Conservation (phyloP, 495 filamentous ascomycete species). For the Corynascus novoguineensis region DNA sequence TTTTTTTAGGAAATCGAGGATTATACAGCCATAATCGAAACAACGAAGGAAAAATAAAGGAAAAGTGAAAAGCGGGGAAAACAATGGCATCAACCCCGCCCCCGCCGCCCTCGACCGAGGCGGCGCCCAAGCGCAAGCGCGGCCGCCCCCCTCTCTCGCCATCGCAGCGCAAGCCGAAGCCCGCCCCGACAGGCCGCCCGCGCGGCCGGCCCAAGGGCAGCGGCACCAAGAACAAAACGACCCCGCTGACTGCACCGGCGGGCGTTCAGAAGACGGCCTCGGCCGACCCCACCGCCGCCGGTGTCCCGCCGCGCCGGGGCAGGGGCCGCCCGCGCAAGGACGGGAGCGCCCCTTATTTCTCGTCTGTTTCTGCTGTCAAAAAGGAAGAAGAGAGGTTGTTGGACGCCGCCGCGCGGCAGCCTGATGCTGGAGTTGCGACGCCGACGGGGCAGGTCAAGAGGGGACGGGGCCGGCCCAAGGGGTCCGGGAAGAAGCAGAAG, state of each 20-base stretch:
- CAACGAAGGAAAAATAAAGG: neutral
- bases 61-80: neutral
- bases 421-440: too few relatives aligned
- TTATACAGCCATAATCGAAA: neutral
- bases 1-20: too few relatives aligned
- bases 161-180: slow-evolving; percentile 29
- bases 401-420: neutral
- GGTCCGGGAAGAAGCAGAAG: slow-evolving; percentile 1
- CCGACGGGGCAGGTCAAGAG: neutral
- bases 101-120: neutral
- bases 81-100: slow-evolving; percentile 9
- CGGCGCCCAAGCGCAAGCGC: slow-evolving; percentile 40
- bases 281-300: neutral
- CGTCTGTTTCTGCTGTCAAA: neutral
- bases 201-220: slow-evolving; percentile 43
- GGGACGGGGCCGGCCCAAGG: slow-evolving; percentile 1
- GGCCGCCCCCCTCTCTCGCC: slow-evolving; percentile 34
- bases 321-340: slow-evolving; percentile 2
- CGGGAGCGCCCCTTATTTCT: neutral
- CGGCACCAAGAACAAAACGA: slow-evolving; percentile 34
- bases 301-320: neutral
- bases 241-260: too few relatives aligned
- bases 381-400: neutral
- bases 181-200: slow-evolving; percentile 36
- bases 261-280: neutral